Evolutionary conservation across 2,329 filamentous ascomycete species (phyloP), one percentile per base, ranked within the genome.

Genomic region (Aspergillus sp.): DNA sequence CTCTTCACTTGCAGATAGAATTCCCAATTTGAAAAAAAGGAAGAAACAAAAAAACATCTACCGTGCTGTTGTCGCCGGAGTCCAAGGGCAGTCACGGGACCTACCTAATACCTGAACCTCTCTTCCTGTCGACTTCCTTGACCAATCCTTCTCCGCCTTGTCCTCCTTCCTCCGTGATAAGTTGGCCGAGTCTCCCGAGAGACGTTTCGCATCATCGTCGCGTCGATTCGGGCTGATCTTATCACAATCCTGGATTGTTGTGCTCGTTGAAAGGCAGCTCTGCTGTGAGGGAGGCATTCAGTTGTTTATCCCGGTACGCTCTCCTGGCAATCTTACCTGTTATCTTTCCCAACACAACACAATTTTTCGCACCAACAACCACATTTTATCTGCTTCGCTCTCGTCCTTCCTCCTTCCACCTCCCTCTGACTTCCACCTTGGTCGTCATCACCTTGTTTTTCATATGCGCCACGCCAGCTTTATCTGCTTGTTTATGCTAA

Each of bases 271-370:
- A 40, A 37, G 37, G 44, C 41, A 52, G 44, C 36, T 37, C 41
- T 44, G 39, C 44, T 50, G 47, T 55, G 51, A 85, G 86, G 83
- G 86, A 93, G 82, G 86, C 86, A 93, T 94, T 94, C 65, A 80
- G 62, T 94, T 93, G 86, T 93, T 86, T 70, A 83, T 93, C 86
- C 74, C 60, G 72, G 68, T 71, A 71, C 61, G 66, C 40, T 41
- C 39, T 28, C 37, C 36, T 37, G 32, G 40, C 49, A 40, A 37
- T 37, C 31, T 40, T 49, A 40, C 39, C 31, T 37, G 29, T 29
- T 34, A 15, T 29, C 29, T 22, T 27, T 22, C 36, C 38, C 44
- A 39, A 35, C 35, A 39, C 43, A 40, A 29, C 37, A 45, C 47
- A 44, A 41, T 13, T 36, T 34, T 22, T 36, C 32, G 42, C 34